A percentile compares a stretch with the other conserved stretches of the same genome.
These are phyloP conservation scores for Boletus tylopilopsis DNA, from an alignment of 768 basidiomycete genomes.

Conservation along the genomic window DNA sequence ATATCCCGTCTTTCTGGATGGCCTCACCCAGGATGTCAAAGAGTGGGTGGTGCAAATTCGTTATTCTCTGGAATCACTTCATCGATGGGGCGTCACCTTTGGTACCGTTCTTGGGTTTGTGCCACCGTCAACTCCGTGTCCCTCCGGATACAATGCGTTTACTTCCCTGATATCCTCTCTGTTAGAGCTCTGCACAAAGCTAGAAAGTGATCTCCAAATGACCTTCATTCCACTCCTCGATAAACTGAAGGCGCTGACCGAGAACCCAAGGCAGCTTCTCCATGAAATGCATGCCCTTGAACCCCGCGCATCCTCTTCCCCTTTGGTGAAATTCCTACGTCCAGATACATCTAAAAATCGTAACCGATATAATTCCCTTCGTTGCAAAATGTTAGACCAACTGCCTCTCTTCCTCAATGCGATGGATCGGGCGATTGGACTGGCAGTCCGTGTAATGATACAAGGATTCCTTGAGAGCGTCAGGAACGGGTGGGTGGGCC, in stretches of 20 bases:
- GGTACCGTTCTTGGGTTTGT: constrained; percentile 57
- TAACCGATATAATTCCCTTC: constrained; percentile 63
- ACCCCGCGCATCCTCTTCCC: constrained; percentile 55
- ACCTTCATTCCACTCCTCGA: constrained; percentile 52
- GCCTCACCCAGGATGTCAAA: constrained; percentile 50
- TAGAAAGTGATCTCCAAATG: constrained; percentile 47
- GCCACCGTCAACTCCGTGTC: constrained; percentile 20
- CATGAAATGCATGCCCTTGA: constrained; percentile 66
- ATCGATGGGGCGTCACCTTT: constrained; percentile 59
- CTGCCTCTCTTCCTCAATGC: constrained; percentile 59
- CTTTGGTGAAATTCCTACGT: too few species aligned
- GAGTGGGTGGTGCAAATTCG: constrained; percentile 52
- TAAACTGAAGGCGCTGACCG: constrained; percentile 50
- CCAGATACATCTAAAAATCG: not conserved
- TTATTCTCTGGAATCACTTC: constrained; percentile 43
- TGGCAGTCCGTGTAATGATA: constrained; percentile 45
- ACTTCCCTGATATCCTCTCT: constrained; percentile 41
- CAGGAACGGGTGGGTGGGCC: constrained; percentile 56
- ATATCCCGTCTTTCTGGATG: constrained; percentile 51
- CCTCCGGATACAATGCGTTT: constrained; percentile 57
- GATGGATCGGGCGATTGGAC: constrained; percentile 50
- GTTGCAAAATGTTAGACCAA: constrained; percentile 62
- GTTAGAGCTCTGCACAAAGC: constrained; percentile 36
- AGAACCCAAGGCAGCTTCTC: constrained; percentile 55
- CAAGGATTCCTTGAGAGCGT: constrained; percentile 42